Percentiles rank a stretch among this genome's conserved stretches.
phyloP scores from a whole-genome alignment of 805 yeast species.

The Metschnikowia kunwiensis region DNA sequence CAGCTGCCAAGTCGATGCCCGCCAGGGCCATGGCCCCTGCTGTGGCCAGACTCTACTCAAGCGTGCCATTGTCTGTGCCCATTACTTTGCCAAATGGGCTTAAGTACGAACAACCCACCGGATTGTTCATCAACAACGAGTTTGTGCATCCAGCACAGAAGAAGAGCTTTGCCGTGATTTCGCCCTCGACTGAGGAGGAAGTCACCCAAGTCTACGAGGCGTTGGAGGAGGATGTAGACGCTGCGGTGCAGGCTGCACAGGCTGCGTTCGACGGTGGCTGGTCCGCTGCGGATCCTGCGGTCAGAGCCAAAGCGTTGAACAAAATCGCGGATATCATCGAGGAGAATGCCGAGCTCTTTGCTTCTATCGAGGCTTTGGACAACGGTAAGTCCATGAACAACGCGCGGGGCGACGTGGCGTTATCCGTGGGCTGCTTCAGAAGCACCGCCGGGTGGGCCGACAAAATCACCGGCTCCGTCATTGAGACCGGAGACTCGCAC shows the following conservation, averaged over 20 bases:
- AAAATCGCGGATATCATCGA: slow-evolving; percentile 80
- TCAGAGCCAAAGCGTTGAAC: slow-evolving; percentile 58
- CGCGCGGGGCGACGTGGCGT: slow-evolving; percentile 72
- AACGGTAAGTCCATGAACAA: slow-evolving; percentile 80
- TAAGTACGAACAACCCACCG: slow-evolving; percentile 75
- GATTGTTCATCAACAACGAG: slow-evolving; percentile 85
- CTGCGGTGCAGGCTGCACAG: slow-evolving; percentile 83
- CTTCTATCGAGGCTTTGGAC: slow-evolving; percentile 81
- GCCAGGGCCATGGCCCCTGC: slow-evolving; percentile 6
- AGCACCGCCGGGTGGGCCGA: slow-evolving; percentile 92
- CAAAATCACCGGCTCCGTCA: slow-evolving; percentile 71
- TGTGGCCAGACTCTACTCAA: slow-evolving; percentile 18
- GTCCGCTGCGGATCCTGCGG: slow-evolving; percentile 66
- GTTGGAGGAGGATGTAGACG: slow-evolving; percentile 71
- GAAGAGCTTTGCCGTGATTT: slow-evolving; percentile 57
- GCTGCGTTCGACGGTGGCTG: slow-evolving; percentile 69
- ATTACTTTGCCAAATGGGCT: slow-evolving; percentile 71
- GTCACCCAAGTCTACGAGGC: slow-evolving; percentile 73
- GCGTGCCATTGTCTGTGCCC: slow-evolving; percentile 38
- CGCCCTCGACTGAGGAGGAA: slow-evolving; percentile 71
- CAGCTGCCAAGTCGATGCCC: slow-evolving; percentile 6
- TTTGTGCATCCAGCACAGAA: slow-evolving; percentile 59
- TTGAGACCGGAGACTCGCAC: slow-evolving; percentile 72
- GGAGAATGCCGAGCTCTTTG: slow-evolving; percentile 63
- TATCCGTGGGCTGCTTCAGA: slow-evolving; percentile 67